Base-by-base conservation (phyloP, 1,284 basidiomycete genomes). In the Trichosporon faecale region DNA sequence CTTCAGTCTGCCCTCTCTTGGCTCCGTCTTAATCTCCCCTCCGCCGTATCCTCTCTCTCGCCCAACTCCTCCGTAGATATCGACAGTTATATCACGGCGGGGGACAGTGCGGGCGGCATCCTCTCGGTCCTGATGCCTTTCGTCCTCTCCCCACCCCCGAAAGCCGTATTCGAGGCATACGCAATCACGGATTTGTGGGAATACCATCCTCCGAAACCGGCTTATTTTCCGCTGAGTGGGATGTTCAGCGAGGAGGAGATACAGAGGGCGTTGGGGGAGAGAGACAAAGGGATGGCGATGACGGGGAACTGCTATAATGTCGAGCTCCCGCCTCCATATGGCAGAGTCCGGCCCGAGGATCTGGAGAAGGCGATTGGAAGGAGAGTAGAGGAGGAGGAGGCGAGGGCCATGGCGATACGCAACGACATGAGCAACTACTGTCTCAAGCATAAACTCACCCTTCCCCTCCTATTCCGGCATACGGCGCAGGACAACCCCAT, bases 91-190 rank as follows among this genome's bases (percentile, higher is more conserved):
- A 68, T 74, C 18, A 71, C 76, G 3, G 77, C 66, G 2, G 78
- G 78, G 0, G 78, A 79, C 66, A 73, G 70, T 0, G 77, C 78
- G 0, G 78, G 78, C n/a, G 78, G 76, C 1, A 69, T 70, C 7
- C 65, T 78, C 1, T 46, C 69, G 5, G 61, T 68, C 2, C 61
- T 68, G 2, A 33, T 44, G 29, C 60, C 60, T 1, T 60, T 64
- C 31, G 8, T 55, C 31, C 25, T 68, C 16, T 11, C 21, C 1
- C 67, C 67, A 7, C 11, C 18, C 21, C 46, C 61, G 6, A 8
- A 18, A 2, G 67, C 67, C 21, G 71, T 78, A 1, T 40, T 79
- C 11, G 66, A 78, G 49, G 63, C 74, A 5, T 79, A 66, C 64
- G 76, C 76, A 12, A 72, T 74, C 3, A 70, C 76, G 3, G 75